Percentiles rank a stretch among this genome's conserved stretches.
phyloP scores from a whole-genome alignment of 345 rosid genomes.

The Reutealis trisperma region DNA sequence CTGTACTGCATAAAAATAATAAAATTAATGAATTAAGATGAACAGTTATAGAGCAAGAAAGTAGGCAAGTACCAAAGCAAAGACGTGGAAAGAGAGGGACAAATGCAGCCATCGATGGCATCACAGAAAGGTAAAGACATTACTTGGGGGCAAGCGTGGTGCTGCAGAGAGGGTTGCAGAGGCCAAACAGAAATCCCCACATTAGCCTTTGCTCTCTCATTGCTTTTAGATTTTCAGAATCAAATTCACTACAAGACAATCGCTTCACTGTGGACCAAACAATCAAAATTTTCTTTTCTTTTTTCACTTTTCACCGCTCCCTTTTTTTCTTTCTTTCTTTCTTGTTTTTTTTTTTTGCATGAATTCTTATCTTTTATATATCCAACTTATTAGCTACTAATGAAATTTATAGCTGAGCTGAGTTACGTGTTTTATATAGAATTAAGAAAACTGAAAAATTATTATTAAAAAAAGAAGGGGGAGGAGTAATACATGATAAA shows the following conservation, averaged over 20 bases:
- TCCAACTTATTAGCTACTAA: conserved; percentile 10
- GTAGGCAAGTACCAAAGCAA: conserved; percentile 21
- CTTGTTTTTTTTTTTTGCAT: not conserved
- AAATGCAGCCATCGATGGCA: conserved; percentile 38
- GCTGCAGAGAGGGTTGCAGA: conserved; percentile 43
- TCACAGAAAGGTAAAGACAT: conserved; percentile 53
- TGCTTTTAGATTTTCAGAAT: conserved; percentile 3
- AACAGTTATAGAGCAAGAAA: conserved; percentile 8
- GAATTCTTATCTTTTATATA: too few relatives aligned
- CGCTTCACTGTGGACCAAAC: conserved; percentile 23
- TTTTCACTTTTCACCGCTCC: not conserved
- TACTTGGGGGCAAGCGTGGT: conserved; percentile 74
- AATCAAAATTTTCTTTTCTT: not conserved
- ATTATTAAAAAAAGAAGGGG: not conserved
- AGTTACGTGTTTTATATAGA: too few relatives aligned
- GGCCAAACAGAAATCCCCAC: conserved; percentile 20
- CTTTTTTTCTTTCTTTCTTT: too few relatives aligned
- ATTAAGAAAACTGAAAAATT: too few relatives aligned
- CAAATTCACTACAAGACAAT: conserved; percentile 33
- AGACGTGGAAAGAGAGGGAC: conserved; percentile 11
- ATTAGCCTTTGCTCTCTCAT: not conserved
- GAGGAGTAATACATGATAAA: not conserved
- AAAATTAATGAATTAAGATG: not conserved
- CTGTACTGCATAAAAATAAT: not conserved
- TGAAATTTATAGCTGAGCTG: not conserved